These are phyloP conservation scores for Amanita subjunquillea DNA, from an alignment of 768 basidiomycete species.

Conservation along the genomic window DNA sequence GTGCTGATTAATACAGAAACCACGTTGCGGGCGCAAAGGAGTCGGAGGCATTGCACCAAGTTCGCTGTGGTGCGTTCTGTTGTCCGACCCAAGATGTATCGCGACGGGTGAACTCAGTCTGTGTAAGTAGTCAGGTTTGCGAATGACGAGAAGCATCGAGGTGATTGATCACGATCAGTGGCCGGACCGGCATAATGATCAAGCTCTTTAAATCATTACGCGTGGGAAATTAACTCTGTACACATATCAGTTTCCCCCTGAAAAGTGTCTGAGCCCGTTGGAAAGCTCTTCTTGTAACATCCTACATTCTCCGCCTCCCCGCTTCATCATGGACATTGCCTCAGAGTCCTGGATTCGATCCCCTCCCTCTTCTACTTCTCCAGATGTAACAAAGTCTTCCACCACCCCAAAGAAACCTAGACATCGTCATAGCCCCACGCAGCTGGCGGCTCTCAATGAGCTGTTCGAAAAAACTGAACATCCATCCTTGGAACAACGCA, in stretches of 20 bases:
- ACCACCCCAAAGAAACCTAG: slow-evolving; percentile 57
- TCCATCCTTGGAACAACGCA: slow-evolving; percentile 59
- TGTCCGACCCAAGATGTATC: neutral
- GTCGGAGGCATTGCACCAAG: neutral
- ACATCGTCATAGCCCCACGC: slow-evolving; percentile 63
- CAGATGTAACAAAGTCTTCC: slow-evolving; percentile 25
- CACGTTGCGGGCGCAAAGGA: neutral
- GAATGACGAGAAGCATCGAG: neutral
- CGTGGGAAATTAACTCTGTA: slow-evolving; percentile 4
- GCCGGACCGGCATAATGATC: neutral
- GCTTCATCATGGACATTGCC: neutral
- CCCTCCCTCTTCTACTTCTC: slow-evolving; percentile 16
- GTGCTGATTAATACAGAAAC: neutral
- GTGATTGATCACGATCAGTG: neutral
- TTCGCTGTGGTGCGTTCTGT: neutral
- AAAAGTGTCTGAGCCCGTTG: slow-evolving; percentile 5
- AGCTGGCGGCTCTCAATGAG: slow-evolving; percentile 68
- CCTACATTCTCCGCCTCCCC: slow-evolving; percentile 12
- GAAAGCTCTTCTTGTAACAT: slow-evolving; percentile 4
- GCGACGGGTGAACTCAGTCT: neutral
- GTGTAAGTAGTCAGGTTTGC: neutral
- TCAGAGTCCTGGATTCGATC: slow-evolving; percentile 6
- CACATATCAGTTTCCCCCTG: slow-evolving; percentile 7
- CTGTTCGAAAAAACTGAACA: slow-evolving; percentile 72
- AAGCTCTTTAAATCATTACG: neutral